These are phyloP conservation scores for Lotmaria passim DNA, from an alignment of 208 protist species.

Conservation along the genomic window DNA sequence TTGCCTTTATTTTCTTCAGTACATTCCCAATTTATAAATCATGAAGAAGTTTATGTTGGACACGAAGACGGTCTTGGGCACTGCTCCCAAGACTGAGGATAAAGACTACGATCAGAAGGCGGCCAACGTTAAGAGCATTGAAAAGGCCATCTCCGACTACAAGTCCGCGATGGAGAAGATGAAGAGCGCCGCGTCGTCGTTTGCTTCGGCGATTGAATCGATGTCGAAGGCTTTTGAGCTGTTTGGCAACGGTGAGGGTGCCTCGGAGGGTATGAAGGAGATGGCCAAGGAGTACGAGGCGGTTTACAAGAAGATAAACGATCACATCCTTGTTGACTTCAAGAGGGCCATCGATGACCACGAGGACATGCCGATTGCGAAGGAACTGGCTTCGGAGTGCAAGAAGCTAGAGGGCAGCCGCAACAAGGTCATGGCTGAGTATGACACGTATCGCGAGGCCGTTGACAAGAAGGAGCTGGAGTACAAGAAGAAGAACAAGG, in stretches of 20 bases:
- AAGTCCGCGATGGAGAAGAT: slow-evolving; percentile 29
- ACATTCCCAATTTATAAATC: neutral
- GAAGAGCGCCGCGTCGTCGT: slow-evolving; percentile 36
- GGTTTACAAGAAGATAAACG: slow-evolving; percentile 22
- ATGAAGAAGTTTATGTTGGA: slow-evolving; percentile 69
- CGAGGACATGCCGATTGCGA: slow-evolving; percentile 30
- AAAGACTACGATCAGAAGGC: slow-evolving; percentile 43
- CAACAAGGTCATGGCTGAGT: slow-evolving; percentile 54
- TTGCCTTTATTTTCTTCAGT: neutral
- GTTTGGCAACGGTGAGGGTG: slow-evolving; percentile 25
- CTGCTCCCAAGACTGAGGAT: slow-evolving; percentile 54
- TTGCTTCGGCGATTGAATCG: slow-evolving; percentile 31
- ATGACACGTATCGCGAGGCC: slow-evolving; percentile 59
- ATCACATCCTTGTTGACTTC: slow-evolving; percentile 36
- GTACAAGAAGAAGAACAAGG: slow-evolving; percentile 68
- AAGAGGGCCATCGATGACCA: slow-evolving; percentile 40
- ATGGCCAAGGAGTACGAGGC: slow-evolving; percentile 18
- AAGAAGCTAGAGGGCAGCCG: slow-evolving; percentile 45
- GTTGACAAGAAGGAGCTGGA: slow-evolving; percentile 55
- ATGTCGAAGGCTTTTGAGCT: slow-evolving; percentile 45
- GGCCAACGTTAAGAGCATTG: slow-evolving; percentile 31
- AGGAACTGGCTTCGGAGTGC: slow-evolving; percentile 41
- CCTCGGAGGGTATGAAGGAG: slow-evolving; percentile 20
- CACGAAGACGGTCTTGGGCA: slow-evolving; percentile 38
- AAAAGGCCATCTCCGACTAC: slow-evolving; percentile 35